Conservation (phyloP, 1,284 basidiomycete genomes). For the Takashimella tepidaria region DNA sequence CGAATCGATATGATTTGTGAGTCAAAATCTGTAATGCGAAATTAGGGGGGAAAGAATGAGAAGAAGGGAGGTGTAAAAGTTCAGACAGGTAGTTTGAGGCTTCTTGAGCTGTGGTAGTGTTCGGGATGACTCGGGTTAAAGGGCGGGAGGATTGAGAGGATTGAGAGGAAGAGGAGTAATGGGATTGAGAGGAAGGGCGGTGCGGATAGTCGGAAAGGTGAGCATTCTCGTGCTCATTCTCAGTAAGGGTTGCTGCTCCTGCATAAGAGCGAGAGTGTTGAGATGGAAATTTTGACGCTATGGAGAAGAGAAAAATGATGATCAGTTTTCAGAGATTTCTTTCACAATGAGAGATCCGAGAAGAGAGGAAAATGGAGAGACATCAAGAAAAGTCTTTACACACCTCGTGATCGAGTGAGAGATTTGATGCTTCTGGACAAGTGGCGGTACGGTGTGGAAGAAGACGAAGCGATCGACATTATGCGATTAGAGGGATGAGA, state of each 20-base stretch:
- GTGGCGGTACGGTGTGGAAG: not conserved
- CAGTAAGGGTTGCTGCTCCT: not conserved
- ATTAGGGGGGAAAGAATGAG: constrained; percentile 34
- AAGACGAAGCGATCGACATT: not conserved
- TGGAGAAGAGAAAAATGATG: too few relatives aligned
- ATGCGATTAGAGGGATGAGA: too few relatives aligned
- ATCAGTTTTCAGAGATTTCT: too few relatives aligned
- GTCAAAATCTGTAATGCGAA: constrained; percentile 46
- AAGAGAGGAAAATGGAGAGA: too few relatives aligned
- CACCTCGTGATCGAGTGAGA: too few relatives aligned
- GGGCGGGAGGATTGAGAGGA: not conserved
- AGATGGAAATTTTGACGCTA: too few relatives aligned
- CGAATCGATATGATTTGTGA: constrained; percentile 45
- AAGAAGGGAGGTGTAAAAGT: constrained; percentile 34
- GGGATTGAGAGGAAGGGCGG: not conserved
- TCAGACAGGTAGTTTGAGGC: constrained; percentile 39
- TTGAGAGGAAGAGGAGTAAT: not conserved
- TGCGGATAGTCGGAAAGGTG: not conserved
- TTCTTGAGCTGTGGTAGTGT: constrained; percentile 11
- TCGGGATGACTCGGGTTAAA: not conserved
- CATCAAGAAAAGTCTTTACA: too few relatives aligned
- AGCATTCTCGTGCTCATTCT: too few relatives aligned
- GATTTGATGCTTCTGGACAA: not conserved
- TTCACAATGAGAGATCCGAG: too few relatives aligned
- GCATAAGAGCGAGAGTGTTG: not conserved